Percentiles rank a stretch among this genome's conserved stretches.
phyloP scores from a whole-genome alignment of 352 stramenopile species.

The Pythium grandisporangium region DNA sequence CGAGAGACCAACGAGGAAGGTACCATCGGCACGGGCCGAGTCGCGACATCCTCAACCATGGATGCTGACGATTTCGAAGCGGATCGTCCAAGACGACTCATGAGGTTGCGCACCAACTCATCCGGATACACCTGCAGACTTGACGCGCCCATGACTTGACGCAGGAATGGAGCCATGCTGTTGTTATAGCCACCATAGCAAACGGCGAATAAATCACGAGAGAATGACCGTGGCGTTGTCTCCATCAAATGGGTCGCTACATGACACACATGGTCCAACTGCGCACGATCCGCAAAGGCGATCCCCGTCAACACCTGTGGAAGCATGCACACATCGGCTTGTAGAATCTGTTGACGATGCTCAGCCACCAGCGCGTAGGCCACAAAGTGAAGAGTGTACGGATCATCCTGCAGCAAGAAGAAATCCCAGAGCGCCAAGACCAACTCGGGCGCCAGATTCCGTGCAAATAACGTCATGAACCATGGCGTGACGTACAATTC shows the following conservation, averaged over 20 bases:
- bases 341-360: constrained; percentile 46
- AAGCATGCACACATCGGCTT: constrained; percentile 63
- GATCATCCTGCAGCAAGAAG: constrained; percentile 85
- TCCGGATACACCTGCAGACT: constrained; percentile 78
- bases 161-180: constrained; percentile 53
- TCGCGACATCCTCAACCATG: too few species aligned
- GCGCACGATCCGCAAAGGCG: constrained; percentile 40
- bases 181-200: constrained; percentile 75
- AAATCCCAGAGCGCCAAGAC: constrained; percentile 89
- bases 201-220: constrained; percentile 70
- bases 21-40: neutral
- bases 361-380: constrained; percentile 73
- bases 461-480: constrained; percentile 92
- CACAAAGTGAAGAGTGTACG: constrained; percentile 85
- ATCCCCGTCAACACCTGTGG: constrained; percentile 75
- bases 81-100: constrained; percentile 40
- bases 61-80: neutral
- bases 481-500: constrained; percentile 91
- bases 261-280: constrained; percentile 50
- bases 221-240: constrained; percentile 65
- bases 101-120: constrained; percentile 71
- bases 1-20: neutral
- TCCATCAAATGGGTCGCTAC: constrained; percentile 45
- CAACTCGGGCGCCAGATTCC: constrained; percentile 57
- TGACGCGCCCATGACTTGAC: constrained; percentile 57